Percentiles rank a stretch among this genome's conserved stretches.
Conservation (phyloP, 2,329 filamentous ascomycete species). For the Aspergillus sp. region DNA sequence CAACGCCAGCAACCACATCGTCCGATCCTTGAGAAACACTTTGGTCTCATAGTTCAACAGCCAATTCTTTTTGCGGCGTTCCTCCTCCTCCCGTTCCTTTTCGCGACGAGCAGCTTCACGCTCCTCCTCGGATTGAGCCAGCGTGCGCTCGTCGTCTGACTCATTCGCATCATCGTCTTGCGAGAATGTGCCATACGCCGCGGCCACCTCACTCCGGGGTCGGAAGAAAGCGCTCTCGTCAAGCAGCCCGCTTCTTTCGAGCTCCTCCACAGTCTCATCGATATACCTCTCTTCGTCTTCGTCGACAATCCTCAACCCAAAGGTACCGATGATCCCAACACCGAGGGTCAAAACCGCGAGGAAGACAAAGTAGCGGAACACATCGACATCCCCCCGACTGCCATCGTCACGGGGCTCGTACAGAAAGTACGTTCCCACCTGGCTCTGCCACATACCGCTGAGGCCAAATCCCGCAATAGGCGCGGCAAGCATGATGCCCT, state of each 20-base stretch:
- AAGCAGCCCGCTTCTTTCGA: slow-evolving; percentile 84
- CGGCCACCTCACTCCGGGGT: slow-evolving; percentile 45
- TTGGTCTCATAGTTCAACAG: slow-evolving; percentile 88
- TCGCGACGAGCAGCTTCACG: slow-evolving; percentile 25
- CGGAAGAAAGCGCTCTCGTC: slow-evolving; percentile 68
- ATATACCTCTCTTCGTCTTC: slow-evolving; percentile 76
- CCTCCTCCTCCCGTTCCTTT: slow-evolving; percentile 51
- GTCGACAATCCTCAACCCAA: slow-evolving; percentile 74
- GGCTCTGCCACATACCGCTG: slow-evolving; percentile 94
- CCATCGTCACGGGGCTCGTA: slow-evolving; percentile 68
- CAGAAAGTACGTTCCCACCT: slow-evolving; percentile 75
- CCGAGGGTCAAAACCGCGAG: slow-evolving; percentile 67
- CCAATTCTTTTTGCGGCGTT: slow-evolving; percentile 77
- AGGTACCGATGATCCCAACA: slow-evolving; percentile 70
- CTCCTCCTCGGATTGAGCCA: slow-evolving; percentile 27
- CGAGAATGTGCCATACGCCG: slow-evolving; percentile 45
- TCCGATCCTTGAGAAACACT: slow-evolving; percentile 78
- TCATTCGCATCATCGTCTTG: slow-evolving; percentile 32
- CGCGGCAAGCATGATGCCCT: slow-evolving; percentile 81
- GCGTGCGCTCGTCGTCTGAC: slow-evolving; percentile 37
- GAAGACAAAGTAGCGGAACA: slow-evolving; percentile 86
- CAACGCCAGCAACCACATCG: slow-evolving; percentile 91
- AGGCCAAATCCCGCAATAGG: slow-evolving; percentile 92
- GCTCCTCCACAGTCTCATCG: slow-evolving; percentile 81
- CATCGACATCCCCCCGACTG: slow-evolving; percentile 59